Base-by-base conservation (phyloP, 495 filamentous ascomycete genomes). In the Endocarpon pusillum region DNA sequence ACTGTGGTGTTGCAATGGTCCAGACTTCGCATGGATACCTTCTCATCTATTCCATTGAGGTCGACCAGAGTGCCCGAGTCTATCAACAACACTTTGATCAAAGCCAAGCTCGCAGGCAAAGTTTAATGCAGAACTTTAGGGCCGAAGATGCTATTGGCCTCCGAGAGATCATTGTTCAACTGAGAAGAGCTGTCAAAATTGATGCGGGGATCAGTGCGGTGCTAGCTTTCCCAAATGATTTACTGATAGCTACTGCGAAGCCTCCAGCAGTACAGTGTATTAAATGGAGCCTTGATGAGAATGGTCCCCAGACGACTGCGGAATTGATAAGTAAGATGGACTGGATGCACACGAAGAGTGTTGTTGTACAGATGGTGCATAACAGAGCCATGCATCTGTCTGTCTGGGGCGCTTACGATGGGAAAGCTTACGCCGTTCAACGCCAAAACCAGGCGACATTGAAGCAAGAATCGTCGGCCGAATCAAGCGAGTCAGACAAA, bases 161-260 rank as follows among this genome's bases (percentile, higher is more conserved):
- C 14, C 69, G 69, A 27, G 87, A 96, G 51, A 72, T 89, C 30
- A 94, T 73, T 40, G 63, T 96, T 28, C 73, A 82, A 14, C 96
- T 99, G 57, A 69, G 89, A 33, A 94, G 94, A 83, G 86, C 91
- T 16, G 94, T 99, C 38, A 91, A 91, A 55, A 81, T 99, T 15
- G 89, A 99, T 53, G 91, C 91, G 6, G 91, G 91, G 1, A 94
- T 99, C 41, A 73, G 73, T 20, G 70, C 66, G 42, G 83, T 78
- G n/a, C 53, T 96, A 31, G 87, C 91, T 2, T 64, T 96, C 23
- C 91, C 96, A 42, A 79, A 89, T 21, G 91, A 94, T 53, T 64
- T 99, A 20, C 66, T 99, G 23, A 86, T 99, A 25, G 84, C 89
- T 6, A 99, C 91, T 3, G 66, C 78, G 41, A 93, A 87, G 49